Conservation (phyloP, 345 rosid species). For the Punica granatum region DNA sequence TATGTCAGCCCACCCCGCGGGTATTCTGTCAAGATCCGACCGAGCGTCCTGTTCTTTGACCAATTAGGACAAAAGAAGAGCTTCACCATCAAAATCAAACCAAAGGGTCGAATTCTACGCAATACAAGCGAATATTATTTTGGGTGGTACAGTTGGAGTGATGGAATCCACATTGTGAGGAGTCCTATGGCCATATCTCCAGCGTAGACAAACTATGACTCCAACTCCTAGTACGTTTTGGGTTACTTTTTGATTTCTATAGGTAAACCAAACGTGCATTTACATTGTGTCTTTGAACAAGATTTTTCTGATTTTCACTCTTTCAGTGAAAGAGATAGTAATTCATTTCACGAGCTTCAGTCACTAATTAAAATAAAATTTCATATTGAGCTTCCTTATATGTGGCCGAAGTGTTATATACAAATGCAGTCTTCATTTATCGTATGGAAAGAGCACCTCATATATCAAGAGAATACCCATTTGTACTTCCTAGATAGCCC, state of each 20-base stretch:
- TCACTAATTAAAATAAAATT: no score
- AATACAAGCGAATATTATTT: conserved; percentile 39
- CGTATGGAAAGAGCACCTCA: no score
- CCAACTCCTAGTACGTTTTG: neutral
- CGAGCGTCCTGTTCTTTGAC: conserved; percentile 36
- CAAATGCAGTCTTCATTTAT: no score
- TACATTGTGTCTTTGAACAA: no score
- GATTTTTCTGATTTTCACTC: no score
- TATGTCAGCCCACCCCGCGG: conserved; percentile 36
- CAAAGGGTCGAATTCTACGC: neutral
- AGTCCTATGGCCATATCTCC: conserved; percentile 64
- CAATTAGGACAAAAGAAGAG: conserved; percentile 40
- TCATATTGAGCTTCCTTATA: no score
- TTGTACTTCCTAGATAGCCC: no score
- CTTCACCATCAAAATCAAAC: conserved; percentile 38
- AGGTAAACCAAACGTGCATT: no score
- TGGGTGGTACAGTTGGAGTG: conserved; percentile 74
- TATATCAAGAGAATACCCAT: no score
- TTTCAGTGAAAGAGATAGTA: no score
- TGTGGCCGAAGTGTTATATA: no score
- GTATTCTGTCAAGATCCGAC: conserved; percentile 35
- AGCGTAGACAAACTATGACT: conserved; percentile 11
- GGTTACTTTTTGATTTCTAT: neutral
- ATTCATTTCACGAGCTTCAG: no score
- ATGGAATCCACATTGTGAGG: conserved; percentile 42